These are phyloP conservation scores for Papilionanthe hybrid DNA, from an alignment of 116 monocot species.

Conservation along the genomic window DNA sequence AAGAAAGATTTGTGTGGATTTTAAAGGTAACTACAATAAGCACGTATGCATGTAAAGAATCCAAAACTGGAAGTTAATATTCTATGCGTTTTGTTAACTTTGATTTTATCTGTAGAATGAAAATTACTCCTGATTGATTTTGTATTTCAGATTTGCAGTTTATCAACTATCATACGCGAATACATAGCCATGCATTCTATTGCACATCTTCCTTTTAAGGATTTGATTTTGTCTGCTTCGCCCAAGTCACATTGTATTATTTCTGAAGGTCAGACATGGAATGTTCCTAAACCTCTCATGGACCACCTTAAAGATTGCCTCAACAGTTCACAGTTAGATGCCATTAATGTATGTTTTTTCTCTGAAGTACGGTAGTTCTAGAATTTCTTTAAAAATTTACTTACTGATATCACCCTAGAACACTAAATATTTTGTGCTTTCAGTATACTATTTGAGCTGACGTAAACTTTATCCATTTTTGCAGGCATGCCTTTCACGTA, in stretches of 20 bases:
- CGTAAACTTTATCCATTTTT: constrained; percentile 17
- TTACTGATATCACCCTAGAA: background rate
- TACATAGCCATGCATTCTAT: constrained; percentile 76
- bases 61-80: background rate
- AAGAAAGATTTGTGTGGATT: constrained; percentile 45
- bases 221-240: constrained; percentile 78
- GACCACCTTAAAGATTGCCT: constrained; percentile 64
- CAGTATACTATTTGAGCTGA: background rate
- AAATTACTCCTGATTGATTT: background rate
- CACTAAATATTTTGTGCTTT: background rate
- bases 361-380: background rate
- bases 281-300: constrained; percentile 79
- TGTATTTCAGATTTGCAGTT: constrained; percentile 72
- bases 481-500: constrained; percentile 92
- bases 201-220: constrained; percentile 73
- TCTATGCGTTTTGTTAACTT: background rate
- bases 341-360: constrained; percentile 66
- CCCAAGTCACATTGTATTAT: constrained; percentile 27
- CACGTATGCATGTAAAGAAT: background rate
- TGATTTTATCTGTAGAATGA: background rate
- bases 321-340: constrained; percentile 83
- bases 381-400: background rate
- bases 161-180: constrained; percentile 97
- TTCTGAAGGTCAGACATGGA: constrained; percentile 63
- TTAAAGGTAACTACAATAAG: constrained; percentile 44